These are phyloP conservation scores for Epichloe scottii DNA, from an alignment of 2,329 filamentous ascomycete species.

Conservation along the genomic window DNA sequence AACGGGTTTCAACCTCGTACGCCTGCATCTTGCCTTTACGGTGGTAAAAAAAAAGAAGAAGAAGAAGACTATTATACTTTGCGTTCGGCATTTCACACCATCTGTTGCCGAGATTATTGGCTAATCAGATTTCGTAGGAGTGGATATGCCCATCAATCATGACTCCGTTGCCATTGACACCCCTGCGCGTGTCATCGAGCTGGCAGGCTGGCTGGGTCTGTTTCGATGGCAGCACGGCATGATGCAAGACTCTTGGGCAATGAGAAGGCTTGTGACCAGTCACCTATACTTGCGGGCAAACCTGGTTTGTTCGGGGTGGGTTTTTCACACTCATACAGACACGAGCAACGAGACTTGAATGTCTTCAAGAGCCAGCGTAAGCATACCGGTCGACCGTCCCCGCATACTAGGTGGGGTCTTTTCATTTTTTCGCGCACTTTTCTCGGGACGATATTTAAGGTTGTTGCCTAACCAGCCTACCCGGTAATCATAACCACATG, in stretches of 20 bases:
- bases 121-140: background rate
- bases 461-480: background rate
- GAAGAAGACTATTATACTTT: background rate
- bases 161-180: background rate
- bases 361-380: background rate
- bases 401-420: background rate
- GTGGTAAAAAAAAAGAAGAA: background rate
- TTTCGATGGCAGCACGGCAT: background rate
- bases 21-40: too few relatives aligned
- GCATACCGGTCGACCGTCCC: background rate
- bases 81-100: background rate
- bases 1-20: too few relatives aligned
- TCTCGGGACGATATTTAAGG: background rate
- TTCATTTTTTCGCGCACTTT: background rate
- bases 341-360: too few relatives aligned
- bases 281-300: too few relatives aligned
- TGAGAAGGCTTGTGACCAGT: background rate
- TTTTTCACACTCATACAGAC: too few relatives aligned
- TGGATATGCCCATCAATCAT: background rate
- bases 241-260: background rate
- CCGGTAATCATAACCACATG: background rate
- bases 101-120: conserved; percentile 1
- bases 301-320: too few relatives aligned
- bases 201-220: background rate
- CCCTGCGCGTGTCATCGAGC: background rate